Percentiles rank a stretch among this genome's conserved stretches.
Evolutionary conservation across 2,329 filamentous ascomycete species (phyloP).

Genomic region (Exserohilum turcica): DNA sequence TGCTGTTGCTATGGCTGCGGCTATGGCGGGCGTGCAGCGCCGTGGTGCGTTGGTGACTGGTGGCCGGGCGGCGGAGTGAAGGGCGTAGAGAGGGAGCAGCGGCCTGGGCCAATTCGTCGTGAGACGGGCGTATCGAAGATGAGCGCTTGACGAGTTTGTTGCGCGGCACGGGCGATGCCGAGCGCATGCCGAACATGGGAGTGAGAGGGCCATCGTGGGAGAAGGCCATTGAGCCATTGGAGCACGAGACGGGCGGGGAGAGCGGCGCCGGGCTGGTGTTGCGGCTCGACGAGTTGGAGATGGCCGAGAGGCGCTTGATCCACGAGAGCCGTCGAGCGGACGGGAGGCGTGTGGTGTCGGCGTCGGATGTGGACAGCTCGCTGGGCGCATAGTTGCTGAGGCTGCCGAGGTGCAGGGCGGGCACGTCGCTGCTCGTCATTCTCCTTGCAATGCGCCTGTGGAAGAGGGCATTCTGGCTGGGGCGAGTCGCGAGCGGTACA

Average conservation of each 20-base stretch:
- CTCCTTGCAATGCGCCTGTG: constrained; percentile 41
- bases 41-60: constrained; percentile 76
- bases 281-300: constrained; percentile 67
- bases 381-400: constrained; percentile 27
- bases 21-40: constrained; percentile 64
- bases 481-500: constrained; percentile 31
- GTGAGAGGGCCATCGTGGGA: constrained; percentile 61
- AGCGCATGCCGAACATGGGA: constrained; percentile 61
- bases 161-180: constrained; percentile 56
- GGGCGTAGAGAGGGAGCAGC: constrained; percentile 67
- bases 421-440: constrained; percentile 38
- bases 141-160: constrained; percentile 81
- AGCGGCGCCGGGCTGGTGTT: constrained; percentile 69
- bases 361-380: constrained; percentile 33
- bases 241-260: constrained; percentile 68
- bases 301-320: constrained; percentile 72
- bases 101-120: constrained; percentile 53
- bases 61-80: constrained; percentile 73
- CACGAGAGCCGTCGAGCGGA: constrained; percentile 62
- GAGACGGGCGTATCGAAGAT: constrained; percentile 59
- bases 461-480: constrained; percentile 38
- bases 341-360: constrained; percentile 28
- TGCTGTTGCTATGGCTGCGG: background rate
- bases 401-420: constrained; percentile 22
- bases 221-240: constrained; percentile 60